Conservation (phyloP, 768 basidiomycete genomes). For the Lentinus tigrinus region DNA sequence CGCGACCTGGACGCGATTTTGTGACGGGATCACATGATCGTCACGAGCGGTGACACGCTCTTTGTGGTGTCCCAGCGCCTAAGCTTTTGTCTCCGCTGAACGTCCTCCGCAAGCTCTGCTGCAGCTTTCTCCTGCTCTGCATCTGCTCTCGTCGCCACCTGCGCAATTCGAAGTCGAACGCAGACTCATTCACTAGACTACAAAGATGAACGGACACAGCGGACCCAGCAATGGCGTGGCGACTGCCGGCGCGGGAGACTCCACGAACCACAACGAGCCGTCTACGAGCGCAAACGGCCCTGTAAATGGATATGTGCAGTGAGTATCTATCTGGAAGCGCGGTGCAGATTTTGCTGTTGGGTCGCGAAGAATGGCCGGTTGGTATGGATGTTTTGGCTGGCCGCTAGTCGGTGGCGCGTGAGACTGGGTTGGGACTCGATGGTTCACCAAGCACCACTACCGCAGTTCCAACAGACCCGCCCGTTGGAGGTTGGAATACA, state of each 20-base stretch:
- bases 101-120: too few relatives aligned
- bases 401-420: background rate
- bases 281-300: slow-evolving; percentile 23
- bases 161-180: background rate
- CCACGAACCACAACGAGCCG: slow-evolving; percentile 36
- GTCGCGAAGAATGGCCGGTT: background rate
- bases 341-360: background rate
- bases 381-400: background rate
- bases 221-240: slow-evolving; percentile 46
- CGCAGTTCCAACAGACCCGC: too few relatives aligned
- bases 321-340: slow-evolving; percentile 33
- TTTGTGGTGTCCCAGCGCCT: too few relatives aligned
- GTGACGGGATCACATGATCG: too few relatives aligned
- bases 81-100: too few relatives aligned
- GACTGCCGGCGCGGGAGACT: slow-evolving; percentile 19
- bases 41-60: too few relatives aligned
- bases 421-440: background rate
- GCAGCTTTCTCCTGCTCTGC: background rate
- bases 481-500: too few relatives aligned
- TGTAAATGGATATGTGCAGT: slow-evolving; percentile 60
- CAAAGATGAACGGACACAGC: slow-evolving; percentile 48
- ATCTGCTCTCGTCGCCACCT: background rate
- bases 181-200: background rate
- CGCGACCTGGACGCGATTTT: too few relatives aligned
- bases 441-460: too few relatives aligned